Base-by-base conservation (phyloP, 352 stramenopile species). In the Sclerospora graminicola region DNA sequence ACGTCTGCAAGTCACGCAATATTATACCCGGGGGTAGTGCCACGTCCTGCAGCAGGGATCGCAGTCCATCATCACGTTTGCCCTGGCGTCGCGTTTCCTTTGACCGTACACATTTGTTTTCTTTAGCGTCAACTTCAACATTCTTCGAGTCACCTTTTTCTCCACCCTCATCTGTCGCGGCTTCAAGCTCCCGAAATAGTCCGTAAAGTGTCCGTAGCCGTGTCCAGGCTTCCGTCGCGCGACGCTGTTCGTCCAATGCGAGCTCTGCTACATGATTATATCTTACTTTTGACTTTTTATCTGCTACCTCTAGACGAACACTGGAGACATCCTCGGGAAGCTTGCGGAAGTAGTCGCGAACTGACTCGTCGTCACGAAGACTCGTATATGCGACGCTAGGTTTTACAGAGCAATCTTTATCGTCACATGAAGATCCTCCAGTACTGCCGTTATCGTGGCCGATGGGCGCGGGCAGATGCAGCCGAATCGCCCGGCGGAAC, bases 121-220 rank as follows among this genome's bases (percentile, higher is more conserved):
- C 19, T 13, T 16, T 30, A 31, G 32, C 21, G 13, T 28, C 27
- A 3, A 16, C 26, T 18, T 49, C 24, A 11, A 57, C n/a, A 23
- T 45, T 58, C 10, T 63, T 51, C 7, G 14, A 27, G 15, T 64
- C 55, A 18, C 57, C 57, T 8, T 63, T 53, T 4, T 62, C 49
- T 15, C 39, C 34, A 5, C 26, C 36, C 7, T 57, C 45, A 27
- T 60, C 60, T 1, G 40, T 33, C 8, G 37, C 30, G 5, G 54
- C 49, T 28, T 74, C 53, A 27, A 67, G 56, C 20, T 58, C 54
- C 33, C 61, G 61, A 42, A 86, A 89, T 18, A 86, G 51, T 2
- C 57, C 52, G 53, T 86, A 85, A 26, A 89, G 53, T 10, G 59
- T 60, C 45, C 72, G 63, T 16, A 89, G 41, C 6, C 77, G 67